Evolutionary conservation across 805 yeast genomes (phyloP), one percentile per base, ranked within the genome.

Genomic region (Saturnispora saitoi): DNA sequence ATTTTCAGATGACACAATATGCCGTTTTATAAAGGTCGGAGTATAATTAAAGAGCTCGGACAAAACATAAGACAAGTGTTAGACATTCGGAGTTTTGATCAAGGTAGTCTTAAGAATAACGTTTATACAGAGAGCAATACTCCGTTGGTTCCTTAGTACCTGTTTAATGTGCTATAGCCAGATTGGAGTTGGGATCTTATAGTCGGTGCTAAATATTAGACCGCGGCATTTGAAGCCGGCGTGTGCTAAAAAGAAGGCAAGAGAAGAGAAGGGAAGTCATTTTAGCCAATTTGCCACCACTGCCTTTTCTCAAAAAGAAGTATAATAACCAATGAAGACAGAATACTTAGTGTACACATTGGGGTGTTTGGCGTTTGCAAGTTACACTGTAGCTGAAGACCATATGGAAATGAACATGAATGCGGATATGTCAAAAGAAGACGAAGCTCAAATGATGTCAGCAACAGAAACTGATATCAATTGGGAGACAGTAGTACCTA

Each of bases 401-500:
- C 34, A 41, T 12, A 28, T 29, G 32, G 43, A 24, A 4, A 44
- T 48, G 46, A 26, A 38, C n/a, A 32, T 19, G 43, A 48, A 32
- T 26, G 39, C n/a, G 20, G 43, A 28, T 14, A 20, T 42, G 45
- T 32, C 14, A 17, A 19, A 15, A 19, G 39, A 24, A 44, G 12
- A 17, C 24, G 20, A n/a, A 15, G 6, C 14, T 26, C 30, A 36
- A 12, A 17, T 12, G 30, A 10, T 12, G 22, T 20, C 43, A 28
- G 14, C 48, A 8, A 3, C 45, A 5, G 14, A 41, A 5, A 11
- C 20, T 3, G 34, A 14, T 17, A 26, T 44, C 26, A 43, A 42
- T 42, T 42, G 45, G 51, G 28, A 32, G 14, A 42, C 55, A 40
- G 48, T 58, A 30, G 15, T 48, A 28, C 78, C 81, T 1, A 63